phyloP scores from a whole-genome alignment of 2,329 filamentous ascomycete species.

The Akanthomyces uredinophilus region DNA sequence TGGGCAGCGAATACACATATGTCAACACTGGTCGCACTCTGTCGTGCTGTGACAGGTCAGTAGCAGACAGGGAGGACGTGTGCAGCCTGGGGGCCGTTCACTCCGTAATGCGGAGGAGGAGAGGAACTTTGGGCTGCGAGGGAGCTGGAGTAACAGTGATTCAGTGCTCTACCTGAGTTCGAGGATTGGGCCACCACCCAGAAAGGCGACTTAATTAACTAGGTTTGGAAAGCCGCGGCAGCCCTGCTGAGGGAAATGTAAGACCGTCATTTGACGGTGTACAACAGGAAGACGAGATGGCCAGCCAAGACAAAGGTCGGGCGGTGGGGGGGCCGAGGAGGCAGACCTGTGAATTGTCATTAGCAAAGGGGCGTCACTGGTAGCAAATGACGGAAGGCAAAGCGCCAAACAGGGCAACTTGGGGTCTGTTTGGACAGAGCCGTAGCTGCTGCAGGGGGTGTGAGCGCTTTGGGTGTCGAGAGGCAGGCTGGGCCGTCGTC shows the following conservation, averaged over 20 bases:
- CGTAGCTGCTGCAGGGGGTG: constrained; percentile 8
- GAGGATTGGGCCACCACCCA: constrained; percentile 13
- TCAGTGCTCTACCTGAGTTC: constrained; percentile 1
- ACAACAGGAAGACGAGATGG: constrained; percentile 8
- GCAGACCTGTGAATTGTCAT: constrained; percentile 4
- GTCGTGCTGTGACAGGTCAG: constrained; percentile 10
- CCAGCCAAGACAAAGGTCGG: constrained; percentile 2
- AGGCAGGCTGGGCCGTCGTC: constrained; percentile 8
- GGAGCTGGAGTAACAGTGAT: constrained; percentile 9
- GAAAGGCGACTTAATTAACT: neutral
- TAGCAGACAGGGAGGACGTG: constrained; percentile 12
- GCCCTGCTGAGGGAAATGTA: neutral
- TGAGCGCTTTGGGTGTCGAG: constrained; percentile 12
- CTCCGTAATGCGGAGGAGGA: constrained; percentile 13
- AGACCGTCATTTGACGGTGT: constrained; percentile 12
- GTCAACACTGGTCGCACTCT: constrained; percentile 12
- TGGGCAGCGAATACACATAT: constrained; percentile 13
- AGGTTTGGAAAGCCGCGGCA: constrained; percentile 7
- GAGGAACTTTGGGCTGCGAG: constrained; percentile 12
- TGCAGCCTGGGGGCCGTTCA: constrained; percentile 9
- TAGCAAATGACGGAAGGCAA: constrained; percentile 13
- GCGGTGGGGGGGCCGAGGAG: constrained; percentile 8
- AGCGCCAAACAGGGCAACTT: constrained; percentile 11
- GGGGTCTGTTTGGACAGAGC: constrained; percentile 11
- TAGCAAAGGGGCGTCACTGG: constrained; percentile 10